Percentiles rank a stretch among this genome's conserved stretches.
These are phyloP conservation scores for Aspergillus eucalypticola DNA, from an alignment of 2,329 filamentous ascomycete genomes.

Conservation along the genomic window DNA sequence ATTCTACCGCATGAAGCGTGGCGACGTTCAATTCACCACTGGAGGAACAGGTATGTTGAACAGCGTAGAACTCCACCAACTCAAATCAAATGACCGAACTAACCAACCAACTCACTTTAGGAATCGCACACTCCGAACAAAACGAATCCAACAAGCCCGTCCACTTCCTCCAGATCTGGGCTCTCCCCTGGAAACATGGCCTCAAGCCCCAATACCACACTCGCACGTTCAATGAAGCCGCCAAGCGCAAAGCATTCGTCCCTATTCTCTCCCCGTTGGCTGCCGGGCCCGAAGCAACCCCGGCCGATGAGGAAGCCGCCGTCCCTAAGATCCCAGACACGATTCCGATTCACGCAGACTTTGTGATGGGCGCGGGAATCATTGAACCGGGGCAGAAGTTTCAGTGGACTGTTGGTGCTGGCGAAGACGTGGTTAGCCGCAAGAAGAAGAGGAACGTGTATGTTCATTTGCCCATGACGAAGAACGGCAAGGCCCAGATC, in stretches of 20 bases:
- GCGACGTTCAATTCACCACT: constrained; percentile 87
- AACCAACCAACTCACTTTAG: constrained; percentile 30
- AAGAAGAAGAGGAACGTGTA: constrained; percentile 68
- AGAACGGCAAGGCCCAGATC: constrained; percentile 71
- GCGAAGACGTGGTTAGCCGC: constrained; percentile 29
- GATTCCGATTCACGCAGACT: constrained; percentile 81
- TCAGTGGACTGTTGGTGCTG: constrained; percentile 69
- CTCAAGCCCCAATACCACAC: constrained; percentile 77
- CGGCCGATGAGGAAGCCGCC: constrained; percentile 64
- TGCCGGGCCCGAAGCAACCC: constrained; percentile 62
- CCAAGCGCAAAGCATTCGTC: constrained; percentile 70
- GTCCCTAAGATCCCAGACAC: constrained; percentile 63
- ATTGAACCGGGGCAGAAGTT: constrained; percentile 67
- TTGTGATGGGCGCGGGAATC: constrained; percentile 78
- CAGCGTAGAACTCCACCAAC: too few relatives aligned
- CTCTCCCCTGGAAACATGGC: constrained; percentile 71
- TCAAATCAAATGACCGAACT: too few relatives aligned
- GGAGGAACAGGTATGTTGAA: constrained; percentile 70
- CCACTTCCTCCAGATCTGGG: constrained; percentile 90
- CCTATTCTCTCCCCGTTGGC: constrained; percentile 75
- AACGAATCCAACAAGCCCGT: constrained; percentile 73
- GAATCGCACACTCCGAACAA: constrained; percentile 77
- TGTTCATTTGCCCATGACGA: constrained; percentile 77
- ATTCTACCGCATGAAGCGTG: constrained; percentile 71
- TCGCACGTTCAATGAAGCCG: constrained; percentile 68